These are phyloP conservation scores for Hibiscus tridactylites DNA, from an alignment of 345 rosid species.

Conservation along the genomic window DNA sequence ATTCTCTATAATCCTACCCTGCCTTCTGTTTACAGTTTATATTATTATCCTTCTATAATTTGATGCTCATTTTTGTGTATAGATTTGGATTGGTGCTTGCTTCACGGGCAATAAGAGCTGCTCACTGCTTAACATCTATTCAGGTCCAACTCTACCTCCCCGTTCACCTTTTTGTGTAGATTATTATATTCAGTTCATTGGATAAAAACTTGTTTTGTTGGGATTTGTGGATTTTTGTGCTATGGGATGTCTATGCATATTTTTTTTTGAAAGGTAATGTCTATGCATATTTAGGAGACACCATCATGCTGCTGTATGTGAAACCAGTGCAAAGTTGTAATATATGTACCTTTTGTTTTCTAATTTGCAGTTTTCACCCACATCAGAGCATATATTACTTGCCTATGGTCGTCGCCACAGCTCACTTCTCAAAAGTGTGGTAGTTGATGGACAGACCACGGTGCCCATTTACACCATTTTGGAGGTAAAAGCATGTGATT, in stretches of 20 bases:
- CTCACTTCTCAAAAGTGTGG: slow-evolving; percentile 60
- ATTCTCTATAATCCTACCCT: not conserved
- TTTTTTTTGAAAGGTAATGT: too few species aligned
- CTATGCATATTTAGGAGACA: not conserved
- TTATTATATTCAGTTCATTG: not conserved
- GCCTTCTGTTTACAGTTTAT: not conserved
- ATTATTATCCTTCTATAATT: not conserved
- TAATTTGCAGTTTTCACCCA: slow-evolving; percentile 55
- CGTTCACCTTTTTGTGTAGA: not conserved
- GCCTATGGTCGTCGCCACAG: slow-evolving; percentile 68
- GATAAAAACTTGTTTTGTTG: not conserved
- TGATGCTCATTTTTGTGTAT: slow-evolving; percentile 12
- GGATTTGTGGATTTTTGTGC: not conserved
- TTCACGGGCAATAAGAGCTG: slow-evolving; percentile 69
- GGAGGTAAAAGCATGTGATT: slow-evolving; percentile 32
- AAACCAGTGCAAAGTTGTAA: not conserved
- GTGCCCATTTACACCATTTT: slow-evolving; percentile 53
- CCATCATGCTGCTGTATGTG: not conserved
- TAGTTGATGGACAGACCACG: slow-evolving; percentile 46
- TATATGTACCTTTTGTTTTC: not conserved
- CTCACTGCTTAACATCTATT: slow-evolving; percentile 64
- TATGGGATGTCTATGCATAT: not conserved
- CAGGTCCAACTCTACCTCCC: slow-evolving; percentile 30
- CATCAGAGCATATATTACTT: slow-evolving; percentile 57
- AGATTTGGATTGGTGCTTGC: slow-evolving; percentile 60